Evolutionary conservation across 805 yeast species (phyloP), one percentile per base, ranked within the genome.

Genomic region (Cyberlindnera saturnus): DNA sequence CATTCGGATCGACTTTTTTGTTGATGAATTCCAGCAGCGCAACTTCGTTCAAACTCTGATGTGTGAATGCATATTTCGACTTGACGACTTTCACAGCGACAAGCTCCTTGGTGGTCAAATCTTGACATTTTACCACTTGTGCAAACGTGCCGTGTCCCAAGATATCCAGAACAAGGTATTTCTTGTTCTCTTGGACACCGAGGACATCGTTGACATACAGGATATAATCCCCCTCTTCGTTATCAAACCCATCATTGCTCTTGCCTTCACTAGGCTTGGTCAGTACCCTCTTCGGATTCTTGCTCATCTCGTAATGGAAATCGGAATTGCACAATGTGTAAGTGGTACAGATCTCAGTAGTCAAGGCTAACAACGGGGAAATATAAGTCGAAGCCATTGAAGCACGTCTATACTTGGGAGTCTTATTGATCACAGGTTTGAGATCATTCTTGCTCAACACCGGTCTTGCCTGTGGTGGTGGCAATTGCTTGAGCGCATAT

Each of bases 91-190:
- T 93, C 32, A 93, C 95, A 1, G 99, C 99, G 20, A 90, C 86
- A 17, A 91, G 77, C 48, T 87, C 91, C 59, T 88, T 93, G 1
- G 61, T 59, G 38, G 63, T 65, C 48, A 70, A 50, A 53, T 81
- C 77, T 61, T 87, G 96, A 65, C 97, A 91, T 65, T 91, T 93
- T 34, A 90, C 95, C 38, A 93, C 99, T 66, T 93, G 98, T 9
- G 99, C 99, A 71, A 93, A 93, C 1, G 99, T 90, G 3, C 99
- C 99, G 48, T 90, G 91, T 1, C 99, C 99, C 34, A 93, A 65
- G 14, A 93, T 73, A 62, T 91, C 98, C 45, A 93, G 67, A 5
- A 93, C 96, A 56, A 93, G 72, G 60, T 90, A 91, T 59, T 86
- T 85, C 42, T 90, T 72, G 45, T 87, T 90, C 51, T 86, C 93